Conservation (phyloP, 208 protist species). For the Leishmania major region DNA sequence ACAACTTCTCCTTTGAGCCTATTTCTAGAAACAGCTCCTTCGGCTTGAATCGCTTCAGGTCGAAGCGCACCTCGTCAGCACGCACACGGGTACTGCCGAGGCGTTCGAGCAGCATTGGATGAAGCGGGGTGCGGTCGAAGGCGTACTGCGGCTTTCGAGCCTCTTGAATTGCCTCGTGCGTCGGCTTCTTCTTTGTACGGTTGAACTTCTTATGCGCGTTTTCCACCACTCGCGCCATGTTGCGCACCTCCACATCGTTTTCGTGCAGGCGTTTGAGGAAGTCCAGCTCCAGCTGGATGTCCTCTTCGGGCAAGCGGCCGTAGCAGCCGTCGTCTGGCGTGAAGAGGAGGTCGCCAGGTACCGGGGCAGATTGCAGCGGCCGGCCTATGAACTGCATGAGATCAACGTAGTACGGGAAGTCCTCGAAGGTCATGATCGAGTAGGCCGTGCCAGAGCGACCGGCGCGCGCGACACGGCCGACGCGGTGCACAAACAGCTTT, state of each 20-base stretch:
- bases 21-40: conserved; percentile 88
- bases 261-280: conserved; percentile 69
- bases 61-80: conserved; percentile 72
- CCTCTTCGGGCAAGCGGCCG: conserved; percentile 84
- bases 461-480: conserved; percentile 99
- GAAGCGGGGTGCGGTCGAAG: conserved; percentile 77
- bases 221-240: conserved; percentile 80
- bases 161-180: conserved; percentile 86
- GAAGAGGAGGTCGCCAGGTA: conserved; percentile 71
- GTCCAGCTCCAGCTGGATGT: conserved; percentile 87
- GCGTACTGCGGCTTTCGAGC: conserved; percentile 77
- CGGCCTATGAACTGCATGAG: conserved; percentile 88
- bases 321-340: conserved; percentile 89
- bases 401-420: conserved; percentile 94
- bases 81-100: conserved; percentile 54
- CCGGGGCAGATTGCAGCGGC: conserved; percentile 58
- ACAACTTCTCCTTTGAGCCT: conserved; percentile 77
- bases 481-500: conserved; percentile 98
- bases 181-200: conserved; percentile 90
- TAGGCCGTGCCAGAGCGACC: conserved; percentile 95
- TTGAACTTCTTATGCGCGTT: conserved; percentile 92
- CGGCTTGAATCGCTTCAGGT: conserved; percentile 80
- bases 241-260: conserved; percentile 77
- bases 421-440: conserved; percentile 96
- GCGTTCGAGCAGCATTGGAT: conserved; percentile 82